Evolutionary conservation across 164 flowering plant genomes (phyloP), one percentile per base, ranked within the genome.

Genomic region (Berberis thunbergii): DNA sequence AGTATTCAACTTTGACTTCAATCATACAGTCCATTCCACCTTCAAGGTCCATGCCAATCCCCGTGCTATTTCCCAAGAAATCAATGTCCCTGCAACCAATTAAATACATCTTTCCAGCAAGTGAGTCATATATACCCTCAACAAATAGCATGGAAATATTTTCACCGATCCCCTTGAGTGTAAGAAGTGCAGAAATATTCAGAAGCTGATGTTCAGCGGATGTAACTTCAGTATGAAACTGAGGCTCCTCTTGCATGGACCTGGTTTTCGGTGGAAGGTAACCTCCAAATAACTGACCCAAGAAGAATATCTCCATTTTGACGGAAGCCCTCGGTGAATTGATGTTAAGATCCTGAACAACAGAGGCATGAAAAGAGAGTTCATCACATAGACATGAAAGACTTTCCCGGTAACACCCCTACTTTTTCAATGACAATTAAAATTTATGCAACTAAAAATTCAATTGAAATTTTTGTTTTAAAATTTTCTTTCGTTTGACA

Each of bases 81-180:
- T 26, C 3, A 2, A 52, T 52, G 55, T 52, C 55, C n/a, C 55
- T 52, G 55, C 5, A 52, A 52, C 55, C 55, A 52, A 52, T 52
- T 52, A 52, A 26, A 52, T 52, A 52, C 55, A 52, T 52, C 55
- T 52, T 52, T 12, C 55, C 55, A 52, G 13, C 55, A 52, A 52
- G 55, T 2, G 55, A 26, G 5, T 52, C n/a, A 7, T 7, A 52
- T 10, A 52, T 26, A 52, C 13, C 55, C 13, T 52, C 55, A 12
- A 52, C 10, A 26, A 52, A 52, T 52, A 52, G 55, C 13, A 52
- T 2, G 13, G n/a, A 3, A 6, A 52, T 52, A 26, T 26, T 26
- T 3, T 52, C 3, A 52, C 1, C 55, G 1, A 6, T 11, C 11
- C 52, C 13, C 13, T 52, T 26, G 3, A 52, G n/a, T 52, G 3